These are phyloP conservation scores for Bipolaris sorokiniana DNA, from an alignment of 2,329 filamentous ascomycete genomes.

Conservation along the genomic window DNA sequence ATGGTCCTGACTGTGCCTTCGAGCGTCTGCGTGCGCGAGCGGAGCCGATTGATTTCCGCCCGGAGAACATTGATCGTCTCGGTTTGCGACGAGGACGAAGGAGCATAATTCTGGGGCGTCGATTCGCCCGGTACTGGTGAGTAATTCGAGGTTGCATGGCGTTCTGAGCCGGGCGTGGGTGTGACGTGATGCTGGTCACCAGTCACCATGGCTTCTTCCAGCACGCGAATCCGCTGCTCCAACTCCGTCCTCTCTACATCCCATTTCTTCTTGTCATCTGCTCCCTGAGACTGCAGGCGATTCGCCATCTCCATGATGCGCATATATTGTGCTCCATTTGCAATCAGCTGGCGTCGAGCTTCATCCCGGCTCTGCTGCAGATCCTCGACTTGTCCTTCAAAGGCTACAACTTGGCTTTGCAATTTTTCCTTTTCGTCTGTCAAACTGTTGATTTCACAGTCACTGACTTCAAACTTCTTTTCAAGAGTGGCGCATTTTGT, in stretches of 20 bases:
- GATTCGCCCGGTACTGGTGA: not conserved
- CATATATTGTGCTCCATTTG: slow-evolving; percentile 58
- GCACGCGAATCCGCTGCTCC: slow-evolving; percentile 43
- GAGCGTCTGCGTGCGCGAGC: slow-evolving; percentile 36
- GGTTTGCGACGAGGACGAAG: slow-evolving; percentile 16
- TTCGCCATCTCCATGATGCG: slow-evolving; percentile 59
- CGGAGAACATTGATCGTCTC: slow-evolving; percentile 42
- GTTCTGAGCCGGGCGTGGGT: slow-evolving; percentile 1
- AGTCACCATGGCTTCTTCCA: slow-evolving; percentile 45
- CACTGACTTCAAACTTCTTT: slow-evolving; percentile 49
- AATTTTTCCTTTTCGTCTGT: slow-evolving; percentile 59
- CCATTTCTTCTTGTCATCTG: slow-evolving; percentile 53
- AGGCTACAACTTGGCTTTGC: slow-evolving; percentile 52
- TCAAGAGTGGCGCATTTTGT: slow-evolving; percentile 58
- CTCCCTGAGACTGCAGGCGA: slow-evolving; percentile 52
- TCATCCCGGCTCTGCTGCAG: slow-evolving; percentile 57
- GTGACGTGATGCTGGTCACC: slow-evolving; percentile 14
- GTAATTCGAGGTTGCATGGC: not conserved
- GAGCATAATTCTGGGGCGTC: slow-evolving; percentile 1
- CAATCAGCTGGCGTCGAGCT: slow-evolving; percentile 50
- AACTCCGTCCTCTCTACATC: slow-evolving; percentile 49
- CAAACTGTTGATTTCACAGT: slow-evolving; percentile 55
- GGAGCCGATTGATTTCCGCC: slow-evolving; percentile 38
- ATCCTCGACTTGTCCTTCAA: slow-evolving; percentile 60
- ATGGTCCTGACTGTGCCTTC: slow-evolving; percentile 37